A percentile compares a stretch with the other conserved stretches of the same genome.
phyloP scores from a whole-genome alignment of 352 stramenopile genomes.

The Globisporangium middletonii region DNA sequence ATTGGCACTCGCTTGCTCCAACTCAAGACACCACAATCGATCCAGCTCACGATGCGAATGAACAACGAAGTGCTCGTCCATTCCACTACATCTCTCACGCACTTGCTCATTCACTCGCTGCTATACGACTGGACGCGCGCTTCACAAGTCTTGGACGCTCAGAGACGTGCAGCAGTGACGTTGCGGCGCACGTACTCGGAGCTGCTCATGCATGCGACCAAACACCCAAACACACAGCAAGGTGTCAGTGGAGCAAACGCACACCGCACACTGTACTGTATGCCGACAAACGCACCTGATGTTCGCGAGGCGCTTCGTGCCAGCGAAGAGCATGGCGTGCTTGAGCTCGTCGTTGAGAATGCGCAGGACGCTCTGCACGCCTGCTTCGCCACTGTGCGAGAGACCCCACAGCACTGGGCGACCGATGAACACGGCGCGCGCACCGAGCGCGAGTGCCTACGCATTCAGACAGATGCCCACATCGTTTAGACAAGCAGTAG shows the following conservation, averaged over 20 bases:
- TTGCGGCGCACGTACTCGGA: slow-evolving; percentile 28
- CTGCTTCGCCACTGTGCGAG: slow-evolving; percentile 82
- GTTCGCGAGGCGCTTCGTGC: slow-evolving; percentile 55
- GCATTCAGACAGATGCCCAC: background rate
- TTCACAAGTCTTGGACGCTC: background rate
- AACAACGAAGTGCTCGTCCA: too few species aligned
- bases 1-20: too few species aligned
- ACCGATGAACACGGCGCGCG: slow-evolving; percentile 92
- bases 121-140: background rate
- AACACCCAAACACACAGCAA: background rate
- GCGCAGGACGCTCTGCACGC: slow-evolving; percentile 82
- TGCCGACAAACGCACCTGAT: slow-evolving; percentile 42
- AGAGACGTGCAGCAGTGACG: slow-evolving; percentile 12
- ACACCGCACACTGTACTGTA: background rate
- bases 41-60: too few species aligned
- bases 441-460: slow-evolving; percentile 88
- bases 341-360: slow-evolving; percentile 92
- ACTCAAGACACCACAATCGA: too few species aligned
- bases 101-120: background rate
- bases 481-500: slow-evolving; percentile 15
- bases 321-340: slow-evolving; percentile 88
- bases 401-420: slow-evolving; percentile 94
- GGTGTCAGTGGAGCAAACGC: background rate
- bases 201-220: slow-evolving; percentile 9
- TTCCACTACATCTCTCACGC: too few species aligned